Conservation (phyloP, 2,329 filamentous ascomycete species). For the Claviceps purpurea region DNA sequence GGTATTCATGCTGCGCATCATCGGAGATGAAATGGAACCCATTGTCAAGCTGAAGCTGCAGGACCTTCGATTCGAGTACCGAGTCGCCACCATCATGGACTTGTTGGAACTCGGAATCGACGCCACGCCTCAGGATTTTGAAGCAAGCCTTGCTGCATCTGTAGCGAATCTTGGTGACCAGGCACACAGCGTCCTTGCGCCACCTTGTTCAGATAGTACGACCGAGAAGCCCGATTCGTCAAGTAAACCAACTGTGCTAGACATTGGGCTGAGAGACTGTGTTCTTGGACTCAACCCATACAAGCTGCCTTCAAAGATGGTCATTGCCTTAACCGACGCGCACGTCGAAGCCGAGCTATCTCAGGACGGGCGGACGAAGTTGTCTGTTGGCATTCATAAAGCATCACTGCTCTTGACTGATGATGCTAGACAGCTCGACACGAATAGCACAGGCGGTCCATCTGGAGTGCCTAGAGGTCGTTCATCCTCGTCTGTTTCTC, state of each 20-base stretch:
- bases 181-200: slow-evolving; percentile 34
- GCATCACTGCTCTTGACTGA: slow-evolving; percentile 76
- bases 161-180: slow-evolving; percentile 63
- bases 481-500: slow-evolving; percentile 24
- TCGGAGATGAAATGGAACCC: slow-evolving; percentile 90
- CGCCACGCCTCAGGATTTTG: slow-evolving; percentile 57
- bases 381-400: slow-evolving; percentile 58
- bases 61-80: slow-evolving; percentile 78
- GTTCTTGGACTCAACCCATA: slow-evolving; percentile 75
- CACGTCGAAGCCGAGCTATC: slow-evolving; percentile 56
- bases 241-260: slow-evolving; percentile 49
- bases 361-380: slow-evolving; percentile 49
- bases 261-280: slow-evolving; percentile 69
- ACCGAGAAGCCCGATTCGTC: slow-evolving; percentile 15
- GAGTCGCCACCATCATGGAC: slow-evolving; percentile 70
- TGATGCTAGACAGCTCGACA: slow-evolving; percentile 35
- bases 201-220: slow-evolving; percentile 9
- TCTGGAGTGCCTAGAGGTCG: slow-evolving; percentile 12
- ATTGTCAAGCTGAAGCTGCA: slow-evolving; percentile 77
- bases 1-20: slow-evolving; percentile 76
- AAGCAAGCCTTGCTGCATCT: slow-evolving; percentile 63
- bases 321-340: slow-evolving; percentile 68
- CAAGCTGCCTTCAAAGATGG: slow-evolving; percentile 58
- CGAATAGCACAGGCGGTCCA: slow-evolving; percentile 6
- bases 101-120: slow-evolving; percentile 57